Conservation (phyloP, 352 stramenopile genomes). For the Thraustochytrium sp. region DNA sequence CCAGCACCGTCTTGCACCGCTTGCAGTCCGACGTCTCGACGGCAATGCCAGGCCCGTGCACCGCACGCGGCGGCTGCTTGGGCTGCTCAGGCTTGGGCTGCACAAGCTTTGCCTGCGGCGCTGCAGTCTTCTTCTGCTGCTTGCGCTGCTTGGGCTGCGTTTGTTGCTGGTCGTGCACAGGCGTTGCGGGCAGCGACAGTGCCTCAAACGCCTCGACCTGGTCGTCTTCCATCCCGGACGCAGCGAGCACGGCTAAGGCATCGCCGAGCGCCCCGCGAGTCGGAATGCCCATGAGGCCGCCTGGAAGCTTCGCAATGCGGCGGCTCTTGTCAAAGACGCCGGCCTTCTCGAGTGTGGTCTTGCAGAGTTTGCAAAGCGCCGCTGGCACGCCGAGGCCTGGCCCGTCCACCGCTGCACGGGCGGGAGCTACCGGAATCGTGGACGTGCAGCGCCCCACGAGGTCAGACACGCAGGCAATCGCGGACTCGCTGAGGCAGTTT, state of each 20-base stretch:
- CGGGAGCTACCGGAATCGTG: too few relatives aligned
- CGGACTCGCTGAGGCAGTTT: slow-evolving; percentile 6
- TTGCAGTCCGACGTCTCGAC: neutral
- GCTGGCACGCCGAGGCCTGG: too few relatives aligned
- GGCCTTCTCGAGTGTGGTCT: neutral
- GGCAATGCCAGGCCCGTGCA: neutral
- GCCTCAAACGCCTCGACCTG: too few relatives aligned
- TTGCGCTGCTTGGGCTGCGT: neutral
- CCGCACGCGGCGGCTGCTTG: neutral
- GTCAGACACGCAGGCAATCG: neutral
- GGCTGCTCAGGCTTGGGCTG: neutral
- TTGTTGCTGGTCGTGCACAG: neutral
- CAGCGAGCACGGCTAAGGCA: too few relatives aligned
- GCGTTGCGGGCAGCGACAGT: neutral
- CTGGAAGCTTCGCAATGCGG: too few relatives aligned
- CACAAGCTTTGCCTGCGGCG: neutral
- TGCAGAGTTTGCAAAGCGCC: too few relatives aligned
- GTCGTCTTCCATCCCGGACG: too few relatives aligned
- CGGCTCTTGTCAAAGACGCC: neutral
- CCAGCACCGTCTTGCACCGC: neutral
- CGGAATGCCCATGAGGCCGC: too few relatives aligned
- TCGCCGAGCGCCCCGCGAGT: too few relatives aligned
- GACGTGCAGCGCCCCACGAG: too few relatives aligned
- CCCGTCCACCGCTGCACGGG: too few relatives aligned
- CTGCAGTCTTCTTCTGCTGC: too few relatives aligned